Percentiles rank a stretch among this genome's conserved stretches.
Conservation (phyloP, 2,329 filamentous ascomycete species). For the Basipetospora sp. region DNA sequence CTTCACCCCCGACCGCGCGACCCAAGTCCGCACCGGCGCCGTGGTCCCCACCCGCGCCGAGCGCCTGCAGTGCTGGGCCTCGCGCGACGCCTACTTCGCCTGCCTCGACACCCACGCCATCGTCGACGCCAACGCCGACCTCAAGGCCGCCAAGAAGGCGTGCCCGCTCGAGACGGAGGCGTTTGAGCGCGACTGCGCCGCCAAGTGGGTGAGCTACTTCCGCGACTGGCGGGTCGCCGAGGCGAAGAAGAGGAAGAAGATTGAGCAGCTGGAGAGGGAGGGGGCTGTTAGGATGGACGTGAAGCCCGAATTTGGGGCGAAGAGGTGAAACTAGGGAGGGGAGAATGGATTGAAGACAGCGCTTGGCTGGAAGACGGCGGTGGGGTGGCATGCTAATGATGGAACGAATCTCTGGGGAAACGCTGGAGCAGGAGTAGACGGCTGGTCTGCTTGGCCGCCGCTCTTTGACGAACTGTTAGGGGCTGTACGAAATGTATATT, state of each 20-base stretch:
- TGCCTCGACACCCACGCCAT: conserved; percentile 76
- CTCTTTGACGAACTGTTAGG: too few species aligned
- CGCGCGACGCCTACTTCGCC: conserved; percentile 72
- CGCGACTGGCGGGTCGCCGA: conserved; percentile 94
- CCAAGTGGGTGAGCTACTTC: conserved; percentile 95
- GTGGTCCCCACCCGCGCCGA: conserved; percentile 75
- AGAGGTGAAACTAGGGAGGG: background rate
- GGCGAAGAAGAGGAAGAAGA: conserved; percentile 64
- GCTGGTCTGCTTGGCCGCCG: too few species aligned
- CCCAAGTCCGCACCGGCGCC: conserved; percentile 39
- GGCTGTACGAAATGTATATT: too few species aligned
- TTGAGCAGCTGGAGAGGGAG: conserved; percentile 60
- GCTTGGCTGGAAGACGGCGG: too few species aligned
- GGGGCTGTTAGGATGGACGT: conserved; percentile 49
- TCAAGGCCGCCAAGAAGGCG: conserved; percentile 20
- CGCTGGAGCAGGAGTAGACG: too few species aligned
- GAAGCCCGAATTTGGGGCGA: conserved; percentile 18
- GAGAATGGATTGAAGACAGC: too few species aligned
- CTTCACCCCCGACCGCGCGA: conserved; percentile 33
- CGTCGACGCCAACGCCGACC: conserved; percentile 44
- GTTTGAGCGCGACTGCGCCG: conserved; percentile 76
- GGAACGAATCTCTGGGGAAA: too few species aligned
- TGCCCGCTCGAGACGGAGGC: conserved; percentile 29
- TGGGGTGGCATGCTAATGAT: too few species aligned
- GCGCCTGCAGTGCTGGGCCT: conserved; percentile 75